Conservation (phyloP, 768 basidiomycete genomes). For the Infundibulicybe gibba region DNA sequence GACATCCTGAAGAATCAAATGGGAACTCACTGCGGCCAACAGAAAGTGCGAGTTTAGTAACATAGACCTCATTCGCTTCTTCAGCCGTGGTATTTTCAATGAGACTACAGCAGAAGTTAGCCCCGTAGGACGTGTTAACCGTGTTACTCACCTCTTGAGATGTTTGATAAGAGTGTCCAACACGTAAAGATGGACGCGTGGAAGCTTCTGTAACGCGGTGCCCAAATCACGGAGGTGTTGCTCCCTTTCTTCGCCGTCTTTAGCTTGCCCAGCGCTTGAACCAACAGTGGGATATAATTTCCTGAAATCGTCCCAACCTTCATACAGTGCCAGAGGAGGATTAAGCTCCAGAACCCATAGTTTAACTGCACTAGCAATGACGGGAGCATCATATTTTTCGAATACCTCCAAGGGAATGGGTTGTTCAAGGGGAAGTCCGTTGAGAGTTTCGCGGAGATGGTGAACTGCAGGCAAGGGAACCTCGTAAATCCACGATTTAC, state of each 20-base stretch:
- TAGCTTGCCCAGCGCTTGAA: conserved; percentile 47
- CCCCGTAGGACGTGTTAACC: neutral
- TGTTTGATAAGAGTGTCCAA: conserved; percentile 78
- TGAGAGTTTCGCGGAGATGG: conserved; percentile 81
- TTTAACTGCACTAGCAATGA: conserved; percentile 82
- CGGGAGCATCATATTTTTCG: conserved; percentile 77
- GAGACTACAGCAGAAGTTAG: conserved; percentile 38
- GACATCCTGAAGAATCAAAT: neutral
- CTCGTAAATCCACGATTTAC: conserved; percentile 95
- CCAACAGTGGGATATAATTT: conserved; percentile 82
- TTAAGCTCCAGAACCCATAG: conserved; percentile 91
- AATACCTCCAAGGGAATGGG: conserved; percentile 50
- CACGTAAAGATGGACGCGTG: conserved; percentile 76
- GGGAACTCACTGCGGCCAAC: conserved; percentile 73
- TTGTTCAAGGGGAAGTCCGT: conserved; percentile 58
- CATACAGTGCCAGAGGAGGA: conserved; percentile 80
- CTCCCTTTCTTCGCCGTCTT: conserved; percentile 42
- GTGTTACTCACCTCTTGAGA: conserved; percentile 54
- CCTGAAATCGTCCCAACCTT: conserved; percentile 90
- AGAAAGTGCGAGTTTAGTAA: conserved; percentile 84
- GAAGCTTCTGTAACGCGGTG: conserved; percentile 62
- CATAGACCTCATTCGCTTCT: conserved; percentile 75
- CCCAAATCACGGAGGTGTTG: conserved; percentile 63
- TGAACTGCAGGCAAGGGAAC: conserved; percentile 82
- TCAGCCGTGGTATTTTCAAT: conserved; percentile 66